phyloP scores from a whole-genome alignment of 805 yeast genomes.

The Sugiyamaella chiloensis region DNA sequence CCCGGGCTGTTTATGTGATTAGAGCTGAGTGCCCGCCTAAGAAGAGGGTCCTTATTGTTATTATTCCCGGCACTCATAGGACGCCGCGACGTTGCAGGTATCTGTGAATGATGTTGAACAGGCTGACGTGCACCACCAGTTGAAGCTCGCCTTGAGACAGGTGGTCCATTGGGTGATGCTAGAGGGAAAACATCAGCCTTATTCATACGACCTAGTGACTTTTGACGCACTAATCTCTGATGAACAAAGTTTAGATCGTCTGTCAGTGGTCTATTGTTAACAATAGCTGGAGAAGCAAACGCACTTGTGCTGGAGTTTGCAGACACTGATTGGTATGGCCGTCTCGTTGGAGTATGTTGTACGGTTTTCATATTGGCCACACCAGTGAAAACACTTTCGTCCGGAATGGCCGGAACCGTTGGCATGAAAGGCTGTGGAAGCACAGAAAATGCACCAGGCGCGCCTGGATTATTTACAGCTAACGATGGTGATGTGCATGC shows the following conservation, averaged over 20 bases:
- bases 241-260: slow-evolving; percentile 9
- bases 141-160: slow-evolving; percentile 11
- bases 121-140: slow-evolving; percentile 6
- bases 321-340: not conserved
- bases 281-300: not conserved
- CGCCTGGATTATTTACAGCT: not conserved
- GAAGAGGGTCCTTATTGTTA: slow-evolving; percentile 11
- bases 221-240: slow-evolving; percentile 11
- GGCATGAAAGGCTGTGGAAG: not conserved
- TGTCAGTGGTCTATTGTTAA: slow-evolving; percentile 8
- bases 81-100: slow-evolving; percentile 6
- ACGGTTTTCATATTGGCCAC: not conserved
- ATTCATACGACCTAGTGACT: slow-evolving; percentile 7
- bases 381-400: too few relatives aligned
- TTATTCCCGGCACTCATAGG: slow-evolving; percentile 2
- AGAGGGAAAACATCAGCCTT: not conserved
- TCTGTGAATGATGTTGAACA: too few relatives aligned
- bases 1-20: slow-evolving; percentile 16
- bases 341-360: not conserved
- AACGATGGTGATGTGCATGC: not conserved
- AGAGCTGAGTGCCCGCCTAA: slow-evolving; percentile 19
- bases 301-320: not conserved
- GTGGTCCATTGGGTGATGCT: not conserved
- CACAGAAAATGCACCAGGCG: not conserved
- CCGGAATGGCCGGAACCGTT: not conserved